Evolutionary conservation across 2,329 filamentous ascomycete species (phyloP).

Genomic region (Fusarium subtropicale): DNA sequence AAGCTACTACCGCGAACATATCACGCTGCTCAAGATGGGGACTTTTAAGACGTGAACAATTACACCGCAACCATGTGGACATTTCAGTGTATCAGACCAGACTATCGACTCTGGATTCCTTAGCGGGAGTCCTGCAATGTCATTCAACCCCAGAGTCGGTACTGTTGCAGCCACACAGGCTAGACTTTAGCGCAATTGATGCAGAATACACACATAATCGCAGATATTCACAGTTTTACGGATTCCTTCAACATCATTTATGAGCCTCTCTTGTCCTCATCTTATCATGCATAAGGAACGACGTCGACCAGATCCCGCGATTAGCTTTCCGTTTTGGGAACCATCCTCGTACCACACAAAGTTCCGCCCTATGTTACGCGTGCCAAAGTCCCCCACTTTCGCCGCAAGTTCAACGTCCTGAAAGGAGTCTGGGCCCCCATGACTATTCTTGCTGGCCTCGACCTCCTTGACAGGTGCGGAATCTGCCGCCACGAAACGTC

Average conservation of each 20-base stretch:
- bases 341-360: constrained; percentile 35
- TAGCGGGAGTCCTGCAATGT: constrained; percentile 1
- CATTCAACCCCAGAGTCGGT: constrained; percentile 9
- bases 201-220: constrained; percentile 4
- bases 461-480: constrained; percentile 22
- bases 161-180: background rate
- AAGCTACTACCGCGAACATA: constrained; percentile 20
- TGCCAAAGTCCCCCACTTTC: constrained; percentile 42
- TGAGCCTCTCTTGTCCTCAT: constrained; percentile 16
- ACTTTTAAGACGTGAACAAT: constrained; percentile 10
- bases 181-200: background rate
- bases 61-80: background rate
- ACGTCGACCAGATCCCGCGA: constrained; percentile 39
- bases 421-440: constrained; percentile 35
- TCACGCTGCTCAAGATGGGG: constrained; percentile 24
- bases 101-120: constrained; percentile 1
- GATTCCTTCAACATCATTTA: background rate
- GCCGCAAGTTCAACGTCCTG: constrained; percentile 43
- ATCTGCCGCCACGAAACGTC: constrained; percentile 32
- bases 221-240: background rate
- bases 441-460: constrained; percentile 18
- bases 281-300: constrained; percentile 26
- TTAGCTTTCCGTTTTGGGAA: constrained; percentile 44
- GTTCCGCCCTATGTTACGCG: constrained; percentile 17
- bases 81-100: constrained; percentile 1